Base-by-base conservation (phyloP, 2,329 filamentous ascomycete genomes). In the Aspergillus sp. region DNA sequence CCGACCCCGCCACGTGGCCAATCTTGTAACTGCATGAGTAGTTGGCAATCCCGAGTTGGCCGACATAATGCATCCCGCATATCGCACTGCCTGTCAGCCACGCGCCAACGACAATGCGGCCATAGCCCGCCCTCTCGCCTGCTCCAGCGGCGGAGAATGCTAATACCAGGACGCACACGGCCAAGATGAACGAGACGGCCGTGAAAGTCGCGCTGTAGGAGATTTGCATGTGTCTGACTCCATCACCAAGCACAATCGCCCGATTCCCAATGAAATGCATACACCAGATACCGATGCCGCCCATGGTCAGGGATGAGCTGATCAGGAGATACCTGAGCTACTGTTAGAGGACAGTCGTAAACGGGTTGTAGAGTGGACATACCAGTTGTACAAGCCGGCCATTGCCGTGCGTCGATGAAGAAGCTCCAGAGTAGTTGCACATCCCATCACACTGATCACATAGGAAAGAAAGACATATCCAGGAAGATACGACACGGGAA, bases 231-330 rank as follows among this genome's bases (percentile, higher is more conserved):
- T 73, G 62, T 8, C 62, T 41, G 38, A 74, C 60, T 24, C 81
- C 81, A 41, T 77, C 44, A 24, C 71, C 79, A 12, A 93, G 70
- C 15, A 80, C 66, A 39, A 89, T 82, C 10, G 85, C 84, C 32
- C 81, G 72, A 53, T 91, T 89, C 14, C 84, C 85, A 43, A 91
- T 80, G 49, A 83, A 89, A 53, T 91, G 84, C 82, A 83, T 82
- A 47, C 73, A 80, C 80, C 78, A 85, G 37, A 82, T 82, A 24
- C 79, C 68, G 39, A 85, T 75, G 2, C 78, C 80, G 5, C 81
- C 81, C 80, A 86, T 84, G 3, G 75, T 73, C 15, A 83, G 63
- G 4, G 80, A 74, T 4, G 80, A 74, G 22, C 72, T 72, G 8
- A 78, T 45, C 3, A 86, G 65, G 1, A 83, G 64, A 41, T 78